Evolutionary conservation across 768 basidiomycete species (phyloP), one percentile per base, ranked within the genome.

Genomic region (Macrolepiota dolichaula): DNA sequence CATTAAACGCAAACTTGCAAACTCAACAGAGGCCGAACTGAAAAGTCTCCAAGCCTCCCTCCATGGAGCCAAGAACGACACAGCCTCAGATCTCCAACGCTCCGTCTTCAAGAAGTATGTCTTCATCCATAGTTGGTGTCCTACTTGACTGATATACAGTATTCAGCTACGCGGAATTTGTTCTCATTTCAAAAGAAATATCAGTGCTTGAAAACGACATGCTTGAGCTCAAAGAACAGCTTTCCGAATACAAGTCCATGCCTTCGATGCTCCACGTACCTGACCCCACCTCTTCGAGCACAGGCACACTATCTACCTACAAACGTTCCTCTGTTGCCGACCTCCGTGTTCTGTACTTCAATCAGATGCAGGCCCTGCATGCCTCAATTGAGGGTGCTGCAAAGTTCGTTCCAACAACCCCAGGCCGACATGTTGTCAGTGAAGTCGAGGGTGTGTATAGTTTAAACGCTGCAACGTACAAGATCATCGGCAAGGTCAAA

Each of bases 161-260:
- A 29, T 46, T 22, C 68, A 98, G 96, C 75, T 98, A 98, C 70
- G 92, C 95, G 50, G 94, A 98, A 71, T 98, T 98, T 70, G 92
- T 99, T 27, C 81, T 90, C 58, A 92, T 99, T 22, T 97, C 97
- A 3, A 98, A 98, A 70, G 97, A 98, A 75, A 96, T 99, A 57
- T 89, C 91, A 27, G 89, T 92, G 1, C 84, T 99, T 27, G 97
- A 99, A 77, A 96, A 95, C 69, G 96, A 98, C 72, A 92, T 98
- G 90, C 83, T 98, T 32, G 96, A 98, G 69, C 85, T 99, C 71
- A 98, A 97, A 72, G 94, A 96, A 58, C 84, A 91, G 5, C 81
- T 98, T 3, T 88, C 91, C 12, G 97, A 99, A 70, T 98, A 96
- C 90, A 95, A 96, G 73, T 86, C 86, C 58, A 94, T 98, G 84